These are phyloP conservation scores for Canavalia gladiata DNA, from an alignment of 306 rosid species.

Conservation along the genomic window DNA sequence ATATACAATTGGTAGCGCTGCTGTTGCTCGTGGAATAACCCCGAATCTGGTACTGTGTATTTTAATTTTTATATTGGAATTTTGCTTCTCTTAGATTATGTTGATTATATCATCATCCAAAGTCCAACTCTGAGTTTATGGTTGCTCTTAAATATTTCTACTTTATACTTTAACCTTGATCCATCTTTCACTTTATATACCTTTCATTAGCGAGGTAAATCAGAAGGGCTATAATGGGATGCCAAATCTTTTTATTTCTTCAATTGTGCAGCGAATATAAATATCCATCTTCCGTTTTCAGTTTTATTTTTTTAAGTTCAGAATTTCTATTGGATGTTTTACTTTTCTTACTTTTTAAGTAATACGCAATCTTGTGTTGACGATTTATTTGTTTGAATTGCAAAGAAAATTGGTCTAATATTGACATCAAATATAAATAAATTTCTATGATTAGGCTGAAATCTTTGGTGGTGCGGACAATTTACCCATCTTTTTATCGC, in stretches of 20 bases:
- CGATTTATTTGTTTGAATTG: background rate
- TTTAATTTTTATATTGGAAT: constrained; percentile 23
- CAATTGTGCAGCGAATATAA: background rate
- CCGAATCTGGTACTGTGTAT: constrained; percentile 78
- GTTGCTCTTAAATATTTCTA: constrained; percentile 11
- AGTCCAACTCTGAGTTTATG: constrained; percentile 17
- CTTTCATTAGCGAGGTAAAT: background rate
- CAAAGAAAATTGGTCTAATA: constrained; percentile 10
- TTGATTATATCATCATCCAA: constrained; percentile 27
- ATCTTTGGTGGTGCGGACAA: constrained; percentile 81
- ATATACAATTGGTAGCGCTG: constrained; percentile 86
- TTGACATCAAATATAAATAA: constrained; percentile 20
- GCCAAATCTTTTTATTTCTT: constrained; percentile 3
- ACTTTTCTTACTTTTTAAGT: background rate
- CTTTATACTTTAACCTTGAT: constrained; percentile 2
- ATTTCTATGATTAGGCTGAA: constrained; percentile 64
- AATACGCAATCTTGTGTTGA: background rate
- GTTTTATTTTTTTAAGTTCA: constrained; percentile 4
- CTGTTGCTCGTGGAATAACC: constrained; percentile 93
- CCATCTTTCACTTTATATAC: background rate
- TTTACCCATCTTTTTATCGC: constrained; percentile 79
- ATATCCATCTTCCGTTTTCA: background rate
- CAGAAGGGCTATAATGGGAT: background rate
- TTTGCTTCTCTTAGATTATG: constrained; percentile 7
- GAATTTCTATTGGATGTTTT: constrained; percentile 18